Evolutionary conservation across 2,329 filamentous ascomycete genomes (phyloP).

Genomic region (Epichloe baconii): DNA sequence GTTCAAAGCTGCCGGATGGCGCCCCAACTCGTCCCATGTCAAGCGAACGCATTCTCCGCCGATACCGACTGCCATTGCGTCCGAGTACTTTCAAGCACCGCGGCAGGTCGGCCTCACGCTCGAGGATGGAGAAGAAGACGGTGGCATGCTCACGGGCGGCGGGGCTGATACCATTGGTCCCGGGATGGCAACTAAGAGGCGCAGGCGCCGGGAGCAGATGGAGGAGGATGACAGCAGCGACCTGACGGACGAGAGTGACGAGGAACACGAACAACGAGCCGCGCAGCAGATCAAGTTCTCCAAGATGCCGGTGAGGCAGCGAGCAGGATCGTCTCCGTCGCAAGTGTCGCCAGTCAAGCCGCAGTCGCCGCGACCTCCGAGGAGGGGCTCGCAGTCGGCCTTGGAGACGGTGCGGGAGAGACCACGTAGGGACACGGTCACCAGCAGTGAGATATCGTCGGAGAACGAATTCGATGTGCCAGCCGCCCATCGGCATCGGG

Average conservation of each 20-base stretch:
- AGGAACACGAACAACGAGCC: constrained; percentile 60
- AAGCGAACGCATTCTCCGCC: constrained; percentile 78
- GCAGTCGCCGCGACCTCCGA: constrained; percentile 34
- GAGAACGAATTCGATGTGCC: constrained; percentile 66
- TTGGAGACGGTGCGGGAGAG: constrained; percentile 58
- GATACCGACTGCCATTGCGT: constrained; percentile 69
- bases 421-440: constrained; percentile 60
- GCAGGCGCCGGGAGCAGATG: constrained; percentile 57
- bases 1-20: constrained; percentile 76
- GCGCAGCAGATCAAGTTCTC: constrained; percentile 89
- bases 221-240: constrained; percentile 81
- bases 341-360: constrained; percentile 52
- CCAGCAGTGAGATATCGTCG: constrained; percentile 71
- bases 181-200: constrained; percentile 51
- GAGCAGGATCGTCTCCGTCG: constrained; percentile 79
- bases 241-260: constrained; percentile 72
- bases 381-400: constrained; percentile 59
- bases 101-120: constrained; percentile 50
- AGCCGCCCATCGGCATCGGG: constrained; percentile 49
- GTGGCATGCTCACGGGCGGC: constrained; percentile 56
- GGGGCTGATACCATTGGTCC: constrained; percentile 57
- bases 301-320: constrained; percentile 81
- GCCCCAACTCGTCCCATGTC: constrained; percentile 57
- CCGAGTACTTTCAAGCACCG: constrained; percentile 70
- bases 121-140: constrained; percentile 59